Evolutionary conservation across 176 grass and related monocot species (phyloP), one percentile per base, ranked within the genome.

Genomic region (Eleusine coracana): DNA sequence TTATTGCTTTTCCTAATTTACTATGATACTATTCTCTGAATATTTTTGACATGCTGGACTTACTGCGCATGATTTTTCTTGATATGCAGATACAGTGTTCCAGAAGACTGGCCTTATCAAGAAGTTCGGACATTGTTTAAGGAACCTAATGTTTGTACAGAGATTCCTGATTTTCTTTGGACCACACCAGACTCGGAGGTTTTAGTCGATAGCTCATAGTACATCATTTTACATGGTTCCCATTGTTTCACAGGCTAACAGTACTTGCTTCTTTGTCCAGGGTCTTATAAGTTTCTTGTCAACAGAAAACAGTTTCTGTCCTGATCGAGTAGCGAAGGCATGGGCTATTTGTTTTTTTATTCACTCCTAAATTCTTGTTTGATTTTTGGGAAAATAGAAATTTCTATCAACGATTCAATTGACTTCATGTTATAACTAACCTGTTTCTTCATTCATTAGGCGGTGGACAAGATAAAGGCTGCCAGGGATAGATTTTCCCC

Each of bases 51-150:
- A 20, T 75, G 7, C 23, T 78, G 44, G 36, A 9, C 74, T 54
- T 76, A 73, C 27, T 58, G 9, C 64, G 20, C 39, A 15, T 17
- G 17, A 70, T 77, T 5, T 62, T 67, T 38, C 29, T 80, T 82
- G 46, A 39, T 78, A 15, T 56, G 74, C 80, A 98, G 96, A 83
- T 98, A 85, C 81, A 86, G 83, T 83, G 90, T 98, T 77, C 92
- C 90, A 51, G 87, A 98, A 80, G 92, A 95, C 15, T 98, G 96
- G 96, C 96, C 96, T 77, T 98, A 95, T 75, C 81, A 87, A 70
- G 96, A 98, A 89, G 90, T 91, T 87, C 86, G 92, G 18, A 76
- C 42, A 3, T 87, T 95, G 85, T 98, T 98, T 79, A 95, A 93
- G 84, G 73, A 95, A 82, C 92, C 96, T 49, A 89, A 83, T 76